Evolutionary conservation across 805 yeast genomes (phyloP).

Genomic region (Wickerhamomyces queroliae): DNA sequence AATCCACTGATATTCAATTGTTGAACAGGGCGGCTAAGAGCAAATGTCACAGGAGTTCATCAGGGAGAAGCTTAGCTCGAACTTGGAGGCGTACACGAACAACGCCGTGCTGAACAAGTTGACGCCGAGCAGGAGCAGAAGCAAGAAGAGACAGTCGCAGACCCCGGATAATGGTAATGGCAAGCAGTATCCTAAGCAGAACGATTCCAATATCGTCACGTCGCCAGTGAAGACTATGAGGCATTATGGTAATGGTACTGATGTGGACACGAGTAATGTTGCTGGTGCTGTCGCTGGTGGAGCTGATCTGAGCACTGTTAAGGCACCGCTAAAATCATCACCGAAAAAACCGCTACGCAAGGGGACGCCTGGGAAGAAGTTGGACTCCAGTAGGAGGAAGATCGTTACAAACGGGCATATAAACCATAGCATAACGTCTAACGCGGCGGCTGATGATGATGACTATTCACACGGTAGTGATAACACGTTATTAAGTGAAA

Average conservation of each 20-base stretch:
- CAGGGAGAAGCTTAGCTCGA: slow-evolving; percentile 5
- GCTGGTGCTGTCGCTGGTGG: slow-evolving; percentile 7
- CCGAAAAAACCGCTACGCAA: slow-evolving; percentile 16
- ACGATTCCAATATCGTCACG: slow-evolving; percentile 17
- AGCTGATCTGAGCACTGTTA: slow-evolving; percentile 2
- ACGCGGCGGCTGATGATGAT: slow-evolving; percentile 4
- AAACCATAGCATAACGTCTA: slow-evolving; percentile 1
- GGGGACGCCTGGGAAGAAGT: slow-evolving; percentile 20
- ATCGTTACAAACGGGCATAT: slow-evolving; percentile 1
- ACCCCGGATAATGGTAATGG: too few species aligned
- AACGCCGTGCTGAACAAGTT: slow-evolving; percentile 16
- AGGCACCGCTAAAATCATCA: slow-evolving; percentile 16
- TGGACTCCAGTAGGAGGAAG: not conserved
- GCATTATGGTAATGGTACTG: slow-evolving; percentile 4
- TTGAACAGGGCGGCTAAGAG: not conserved
- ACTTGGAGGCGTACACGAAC: slow-evolving; percentile 15
- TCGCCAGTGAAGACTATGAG: slow-evolving; percentile 19
- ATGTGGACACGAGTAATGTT: too few species aligned
- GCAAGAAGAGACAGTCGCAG: not conserved
- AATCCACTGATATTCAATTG: not conserved
- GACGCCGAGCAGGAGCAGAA: slow-evolving; percentile 12
- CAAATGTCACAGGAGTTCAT: slow-evolving; percentile 1
- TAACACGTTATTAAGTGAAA: slow-evolving; percentile 16
- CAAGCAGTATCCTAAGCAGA: slow-evolving; percentile 1
- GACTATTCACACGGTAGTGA: slow-evolving; percentile 3